Evolutionary conservation across 805 yeast genomes (phyloP).

Genomic region (Torulaspora quercuum): DNA sequence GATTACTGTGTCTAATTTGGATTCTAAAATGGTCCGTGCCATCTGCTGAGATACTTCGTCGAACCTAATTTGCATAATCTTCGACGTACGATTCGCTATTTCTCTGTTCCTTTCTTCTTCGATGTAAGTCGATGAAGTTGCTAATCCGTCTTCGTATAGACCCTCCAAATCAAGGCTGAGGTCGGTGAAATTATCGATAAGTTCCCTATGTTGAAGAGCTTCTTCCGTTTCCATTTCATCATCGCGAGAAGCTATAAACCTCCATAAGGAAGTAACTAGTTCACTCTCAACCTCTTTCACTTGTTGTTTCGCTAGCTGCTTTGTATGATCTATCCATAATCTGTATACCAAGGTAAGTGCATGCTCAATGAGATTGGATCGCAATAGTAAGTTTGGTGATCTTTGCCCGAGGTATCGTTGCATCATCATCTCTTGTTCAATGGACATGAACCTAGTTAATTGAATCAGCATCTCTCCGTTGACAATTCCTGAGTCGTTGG

Average conservation of each 20-base stretch:
- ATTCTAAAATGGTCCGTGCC: slow-evolving; percentile 65
- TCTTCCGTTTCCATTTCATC: slow-evolving; percentile 19
- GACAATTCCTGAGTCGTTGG: slow-evolving; percentile 15
- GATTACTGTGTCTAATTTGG: slow-evolving; percentile 42
- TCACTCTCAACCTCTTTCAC: slow-evolving; percentile 41
- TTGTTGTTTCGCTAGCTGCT: slow-evolving; percentile 17
- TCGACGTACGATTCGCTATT: slow-evolving; percentile 31
- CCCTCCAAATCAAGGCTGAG: slow-evolving; percentile 24
- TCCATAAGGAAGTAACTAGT: slow-evolving; percentile 48
- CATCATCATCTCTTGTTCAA: slow-evolving; percentile 35
- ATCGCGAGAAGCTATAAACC: slow-evolving; percentile 40
- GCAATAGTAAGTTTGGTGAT: slow-evolving; percentile 18
- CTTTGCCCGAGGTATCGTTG: slow-evolving; percentile 26
- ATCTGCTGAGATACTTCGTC: slow-evolving; percentile 45
- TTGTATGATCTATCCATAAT: slow-evolving; percentile 22
- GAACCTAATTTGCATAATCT: slow-evolving; percentile 25
- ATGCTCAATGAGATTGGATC: slow-evolving; percentile 24
- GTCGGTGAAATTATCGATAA: slow-evolving; percentile 40
- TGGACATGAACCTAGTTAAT: slow-evolving; percentile 31
- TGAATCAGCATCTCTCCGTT: slow-evolving; percentile 27
- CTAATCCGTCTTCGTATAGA: slow-evolving; percentile 43
- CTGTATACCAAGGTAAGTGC: slow-evolving; percentile 18
- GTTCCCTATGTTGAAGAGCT: slow-evolving; percentile 20
- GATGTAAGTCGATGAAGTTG: slow-evolving; percentile 42
- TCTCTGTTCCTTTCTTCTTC: slow-evolving; percentile 38